Conservation (phyloP, 495 filamentous ascomycete species). For the Daldinia loculata region DNA sequence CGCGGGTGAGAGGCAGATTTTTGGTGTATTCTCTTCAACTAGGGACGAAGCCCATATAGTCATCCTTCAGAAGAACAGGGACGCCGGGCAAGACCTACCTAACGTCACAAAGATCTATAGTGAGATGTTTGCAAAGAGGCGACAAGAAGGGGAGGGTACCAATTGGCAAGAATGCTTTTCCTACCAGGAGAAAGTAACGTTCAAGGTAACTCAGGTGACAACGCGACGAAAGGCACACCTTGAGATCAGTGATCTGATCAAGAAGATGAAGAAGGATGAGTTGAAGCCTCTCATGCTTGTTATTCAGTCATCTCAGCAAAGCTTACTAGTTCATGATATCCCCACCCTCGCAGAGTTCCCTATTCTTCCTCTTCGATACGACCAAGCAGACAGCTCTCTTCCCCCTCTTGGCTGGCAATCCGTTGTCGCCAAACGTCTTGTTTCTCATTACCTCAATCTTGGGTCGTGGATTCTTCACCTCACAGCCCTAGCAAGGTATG, state of each 20-base stretch:
- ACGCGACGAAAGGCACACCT: slow-evolving; percentile 87
- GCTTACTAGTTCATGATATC: slow-evolving; percentile 81
- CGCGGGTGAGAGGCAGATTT: slow-evolving; percentile 89
- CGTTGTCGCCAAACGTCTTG: slow-evolving; percentile 84
- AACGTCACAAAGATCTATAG: slow-evolving; percentile 90
- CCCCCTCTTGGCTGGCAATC: slow-evolving; percentile 94
- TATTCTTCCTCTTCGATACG: slow-evolving; percentile 78
- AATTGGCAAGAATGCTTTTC: slow-evolving; percentile 80
- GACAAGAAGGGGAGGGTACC: slow-evolving; percentile 71
- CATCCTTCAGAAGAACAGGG: slow-evolving; percentile 79
- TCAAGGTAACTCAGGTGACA: slow-evolving; percentile 86
- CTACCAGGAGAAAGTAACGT: slow-evolving; percentile 87
- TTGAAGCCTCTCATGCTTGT: slow-evolving; percentile 78
- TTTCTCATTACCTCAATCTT: slow-evolving; percentile 88
- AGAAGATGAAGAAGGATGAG: slow-evolving; percentile 88
- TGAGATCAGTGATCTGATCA: slow-evolving; percentile 83
- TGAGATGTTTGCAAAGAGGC: slow-evolving; percentile 71
- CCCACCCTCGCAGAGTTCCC: slow-evolving; percentile 87
- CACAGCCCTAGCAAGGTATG: slow-evolving; percentile 85
- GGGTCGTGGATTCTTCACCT: slow-evolving; percentile 92
- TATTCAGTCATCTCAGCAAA: slow-evolving; percentile 87
- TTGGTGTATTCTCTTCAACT: slow-evolving; percentile 88
- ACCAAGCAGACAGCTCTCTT: slow-evolving; percentile 83
- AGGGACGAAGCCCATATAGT: slow-evolving; percentile 84
- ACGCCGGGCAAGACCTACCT: slow-evolving; percentile 79